phyloP scores from a whole-genome alignment of 176 grass and related monocot genomes.

The Typha latifolia region DNA sequence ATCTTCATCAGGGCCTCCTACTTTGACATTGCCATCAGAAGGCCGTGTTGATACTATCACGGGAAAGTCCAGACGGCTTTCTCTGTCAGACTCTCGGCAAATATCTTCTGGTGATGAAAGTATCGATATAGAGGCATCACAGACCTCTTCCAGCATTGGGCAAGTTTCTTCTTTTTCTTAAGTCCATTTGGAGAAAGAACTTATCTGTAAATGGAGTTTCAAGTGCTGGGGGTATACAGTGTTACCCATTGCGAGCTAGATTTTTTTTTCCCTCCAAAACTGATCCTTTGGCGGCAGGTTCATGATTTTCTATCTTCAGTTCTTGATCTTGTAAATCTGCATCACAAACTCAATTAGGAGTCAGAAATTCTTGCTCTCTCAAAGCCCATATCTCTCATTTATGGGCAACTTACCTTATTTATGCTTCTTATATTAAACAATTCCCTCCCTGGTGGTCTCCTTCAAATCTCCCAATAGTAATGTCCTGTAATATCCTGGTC shows the following conservation, averaged over 20 bases:
- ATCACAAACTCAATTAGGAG: conserved; percentile 29
- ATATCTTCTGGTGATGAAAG: conserved; percentile 45
- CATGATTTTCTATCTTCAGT: conserved; percentile 31
- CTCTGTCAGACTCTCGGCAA: conserved; percentile 39
- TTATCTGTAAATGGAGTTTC: conserved; percentile 25
- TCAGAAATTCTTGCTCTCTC: conserved; percentile 42
- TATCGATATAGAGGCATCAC: conserved; percentile 54
- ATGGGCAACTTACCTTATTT: conserved; percentile 14
- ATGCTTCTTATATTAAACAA: conserved; percentile 12
- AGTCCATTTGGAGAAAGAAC: conserved; percentile 11
- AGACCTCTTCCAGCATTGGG: conserved; percentile 28
- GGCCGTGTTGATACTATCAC: conserved; percentile 21
- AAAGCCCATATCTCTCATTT: conserved; percentile 10
- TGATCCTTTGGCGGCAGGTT: conserved; percentile 18
- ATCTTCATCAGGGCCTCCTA: conserved; percentile 29
- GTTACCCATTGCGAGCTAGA: not conserved
- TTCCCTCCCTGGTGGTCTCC: not conserved
- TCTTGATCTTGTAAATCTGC: conserved; percentile 31
- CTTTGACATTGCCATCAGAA: conserved; percentile 20
- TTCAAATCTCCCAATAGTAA: not conserved
- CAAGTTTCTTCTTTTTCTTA: conserved; percentile 29
- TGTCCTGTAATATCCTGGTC: not conserved
- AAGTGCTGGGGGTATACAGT: conserved; percentile 34
- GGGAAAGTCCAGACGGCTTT: conserved; percentile 29
- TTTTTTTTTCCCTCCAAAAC: not conserved